Conservation (phyloP, 805 yeast species). For the Clavispora carvajalis region DNA sequence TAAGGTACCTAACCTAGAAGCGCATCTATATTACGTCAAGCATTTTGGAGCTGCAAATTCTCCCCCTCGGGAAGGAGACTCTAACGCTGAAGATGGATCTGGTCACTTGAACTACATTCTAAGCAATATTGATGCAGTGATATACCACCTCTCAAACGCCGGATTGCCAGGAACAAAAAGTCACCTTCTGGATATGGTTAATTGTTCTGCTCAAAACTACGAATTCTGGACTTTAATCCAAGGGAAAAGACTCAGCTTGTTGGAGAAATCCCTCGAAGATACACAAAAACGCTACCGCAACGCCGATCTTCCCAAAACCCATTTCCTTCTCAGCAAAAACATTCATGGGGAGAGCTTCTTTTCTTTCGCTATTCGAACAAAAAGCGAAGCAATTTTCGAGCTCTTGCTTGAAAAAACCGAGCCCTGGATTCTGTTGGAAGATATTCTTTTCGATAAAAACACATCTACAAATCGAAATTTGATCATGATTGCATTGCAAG, state of each 20-base stretch:
- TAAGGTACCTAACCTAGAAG: slow-evolving; percentile 50
- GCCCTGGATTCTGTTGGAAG: slow-evolving; percentile 56
- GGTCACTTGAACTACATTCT: slow-evolving; percentile 74
- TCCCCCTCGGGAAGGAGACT: neutral
- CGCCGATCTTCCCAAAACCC: slow-evolving; percentile 19
- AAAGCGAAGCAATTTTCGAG: slow-evolving; percentile 41
- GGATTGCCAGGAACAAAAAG: slow-evolving; percentile 3
- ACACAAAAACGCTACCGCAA: slow-evolving; percentile 6
- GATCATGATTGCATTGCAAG: slow-evolving; percentile 55
- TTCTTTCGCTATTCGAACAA: slow-evolving; percentile 52
- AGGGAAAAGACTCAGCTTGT: slow-evolving; percentile 17
- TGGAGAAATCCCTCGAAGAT: slow-evolving; percentile 13
- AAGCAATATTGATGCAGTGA: slow-evolving; percentile 79
- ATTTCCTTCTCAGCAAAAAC: slow-evolving; percentile 18
- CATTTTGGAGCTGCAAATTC: slow-evolving; percentile 42
- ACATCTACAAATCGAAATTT: slow-evolving; percentile 48
- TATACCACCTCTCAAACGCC: slow-evolving; percentile 46
- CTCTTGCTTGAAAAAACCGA: slow-evolving; percentile 42
- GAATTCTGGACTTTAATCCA: slow-evolving; percentile 51
- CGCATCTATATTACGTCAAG: slow-evolving; percentile 62
- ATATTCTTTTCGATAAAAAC: slow-evolving; percentile 58
- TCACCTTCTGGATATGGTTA: slow-evolving; percentile 32
- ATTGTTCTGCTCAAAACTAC: slow-evolving; percentile 43
- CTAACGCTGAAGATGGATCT: slow-evolving; percentile 15
- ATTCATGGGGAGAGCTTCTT: slow-evolving; percentile 67